Evolutionary conservation across 2,329 filamentous ascomycete species (phyloP).

Genomic region (Aureobasidium mangrovei): DNA sequence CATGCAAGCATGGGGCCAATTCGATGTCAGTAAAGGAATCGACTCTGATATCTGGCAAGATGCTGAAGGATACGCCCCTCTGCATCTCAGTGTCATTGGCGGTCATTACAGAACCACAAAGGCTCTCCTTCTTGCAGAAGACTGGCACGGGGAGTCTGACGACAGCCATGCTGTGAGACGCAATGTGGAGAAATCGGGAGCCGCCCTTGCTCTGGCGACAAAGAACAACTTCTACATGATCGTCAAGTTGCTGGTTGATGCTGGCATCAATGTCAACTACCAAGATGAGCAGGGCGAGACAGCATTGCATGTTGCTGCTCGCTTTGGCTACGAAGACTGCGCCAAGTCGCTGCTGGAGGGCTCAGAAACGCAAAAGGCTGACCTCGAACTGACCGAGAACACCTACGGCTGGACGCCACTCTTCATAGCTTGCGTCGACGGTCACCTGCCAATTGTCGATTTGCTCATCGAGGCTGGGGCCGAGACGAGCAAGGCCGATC

Average conservation of each 20-base stretch:
- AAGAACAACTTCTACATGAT: slow-evolving; percentile 81
- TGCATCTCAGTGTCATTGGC: slow-evolving; percentile 86
- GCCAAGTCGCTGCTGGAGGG: slow-evolving; percentile 67
- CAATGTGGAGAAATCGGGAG: slow-evolving; percentile 70
- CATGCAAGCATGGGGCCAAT: slow-evolving; percentile 84
- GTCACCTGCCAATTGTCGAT: slow-evolving; percentile 64
- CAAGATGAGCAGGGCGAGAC: slow-evolving; percentile 86
- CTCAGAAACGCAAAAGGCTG: slow-evolving; percentile 58
- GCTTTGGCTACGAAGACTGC: slow-evolving; percentile 77
- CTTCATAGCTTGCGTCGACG: slow-evolving; percentile 86
- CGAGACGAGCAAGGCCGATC: slow-evolving; percentile 64
- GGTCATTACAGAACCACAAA: slow-evolving; percentile 82
- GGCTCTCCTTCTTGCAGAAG: slow-evolving; percentile 69
- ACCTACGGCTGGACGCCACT: slow-evolving; percentile 93
- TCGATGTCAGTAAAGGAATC: slow-evolving; percentile 75
- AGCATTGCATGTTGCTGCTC: slow-evolving; percentile 81
- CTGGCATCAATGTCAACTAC: slow-evolving; percentile 88
- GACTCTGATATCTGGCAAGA: slow-evolving; percentile 88
- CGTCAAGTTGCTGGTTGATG: slow-evolving; percentile 77
- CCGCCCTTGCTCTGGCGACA: slow-evolving; percentile 78
- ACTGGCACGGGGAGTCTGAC: slow-evolving; percentile 58
- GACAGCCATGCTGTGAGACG: slow-evolving; percentile 53
- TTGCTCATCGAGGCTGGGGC: slow-evolving; percentile 71
- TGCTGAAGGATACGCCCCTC: slow-evolving; percentile 76
- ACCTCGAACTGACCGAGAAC: slow-evolving; percentile 70